Evolutionary conservation across 2,329 filamentous ascomycete species (phyloP).

Genomic region (Nigrograna mackinnonii): DNA sequence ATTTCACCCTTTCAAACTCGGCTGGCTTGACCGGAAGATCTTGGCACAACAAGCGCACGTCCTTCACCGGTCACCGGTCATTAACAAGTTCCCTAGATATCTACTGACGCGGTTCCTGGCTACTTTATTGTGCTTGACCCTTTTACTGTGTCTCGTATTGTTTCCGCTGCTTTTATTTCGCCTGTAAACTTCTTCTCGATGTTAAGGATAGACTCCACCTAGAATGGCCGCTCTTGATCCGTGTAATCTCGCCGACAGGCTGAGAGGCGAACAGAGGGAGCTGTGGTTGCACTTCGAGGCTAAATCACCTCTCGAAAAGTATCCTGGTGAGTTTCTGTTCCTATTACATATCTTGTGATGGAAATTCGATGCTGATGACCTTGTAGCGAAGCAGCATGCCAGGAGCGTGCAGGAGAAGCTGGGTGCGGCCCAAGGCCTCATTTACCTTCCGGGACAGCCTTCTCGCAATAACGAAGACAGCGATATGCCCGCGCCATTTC

Average conservation of each 20-base stretch:
- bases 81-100: background rate
- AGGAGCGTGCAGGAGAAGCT: constrained; percentile 39
- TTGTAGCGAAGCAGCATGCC: constrained; percentile 45
- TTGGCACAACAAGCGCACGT: too few relatives aligned
- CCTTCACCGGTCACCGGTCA: background rate
- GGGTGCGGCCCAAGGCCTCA: constrained; percentile 47
- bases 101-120: background rate
- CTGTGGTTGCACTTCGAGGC: constrained; percentile 40
- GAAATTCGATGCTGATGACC: constrained; percentile 1
- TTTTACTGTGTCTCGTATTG: background rate
- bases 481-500: constrained; percentile 60
- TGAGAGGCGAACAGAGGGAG: constrained; percentile 30
- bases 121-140: background rate
- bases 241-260: constrained; percentile 27
- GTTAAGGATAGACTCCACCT: background rate
- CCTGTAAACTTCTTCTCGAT: background rate
- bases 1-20: too few relatives aligned
- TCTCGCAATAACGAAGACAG: constrained; percentile 59
- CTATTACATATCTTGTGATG: constrained; percentile 4
- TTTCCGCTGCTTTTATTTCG: background rate
- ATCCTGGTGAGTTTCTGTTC: constrained; percentile 37
- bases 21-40: too few relatives aligned
- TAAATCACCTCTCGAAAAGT: constrained; percentile 39
- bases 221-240: constrained; percentile 15
- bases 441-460: constrained; percentile 59